These are phyloP conservation scores for Boletus fagicola DNA, from an alignment of 768 basidiomycete species.

Conservation along the genomic window DNA sequence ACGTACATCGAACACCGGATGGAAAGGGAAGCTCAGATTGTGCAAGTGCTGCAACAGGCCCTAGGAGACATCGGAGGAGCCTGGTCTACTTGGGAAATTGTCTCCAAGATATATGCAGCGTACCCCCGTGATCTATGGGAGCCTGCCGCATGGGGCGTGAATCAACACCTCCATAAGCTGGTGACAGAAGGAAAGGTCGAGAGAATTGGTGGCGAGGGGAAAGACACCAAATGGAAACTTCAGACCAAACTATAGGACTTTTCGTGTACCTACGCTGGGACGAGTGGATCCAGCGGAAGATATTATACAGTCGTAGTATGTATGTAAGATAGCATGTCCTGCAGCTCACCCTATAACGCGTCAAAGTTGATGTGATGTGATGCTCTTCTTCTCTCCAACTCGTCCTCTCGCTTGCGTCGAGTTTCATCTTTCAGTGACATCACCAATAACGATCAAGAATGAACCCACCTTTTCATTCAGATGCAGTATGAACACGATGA, in stretches of 20 bases:
- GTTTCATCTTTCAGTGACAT: slow-evolving; percentile 3
- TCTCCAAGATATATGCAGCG: slow-evolving; percentile 62
- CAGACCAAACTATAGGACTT: slow-evolving; percentile 7
- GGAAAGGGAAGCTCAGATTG: slow-evolving; percentile 76
- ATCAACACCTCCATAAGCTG: slow-evolving; percentile 73
- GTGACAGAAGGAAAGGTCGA: slow-evolving; percentile 59
- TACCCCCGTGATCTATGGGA: slow-evolving; percentile 73
- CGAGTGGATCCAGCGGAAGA: background rate
- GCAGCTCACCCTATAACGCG: slow-evolving; percentile 55
- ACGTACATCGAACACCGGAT: slow-evolving; percentile 80
- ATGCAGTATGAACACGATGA: slow-evolving; percentile 85
- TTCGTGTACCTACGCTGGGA: background rate
- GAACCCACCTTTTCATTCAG: slow-evolving; percentile 83
- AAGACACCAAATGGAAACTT: slow-evolving; percentile 49
- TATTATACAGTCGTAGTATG: slow-evolving; percentile 14
- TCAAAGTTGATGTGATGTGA: slow-evolving; percentile 99
- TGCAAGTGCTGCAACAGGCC: slow-evolving; percentile 45
- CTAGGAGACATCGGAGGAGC: slow-evolving; percentile 18
- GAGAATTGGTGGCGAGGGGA: slow-evolving; percentile 49
- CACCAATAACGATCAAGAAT: background rate
- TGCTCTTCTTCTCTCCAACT: slow-evolving; percentile 79
- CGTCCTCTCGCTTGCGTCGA: slow-evolving; percentile 77
- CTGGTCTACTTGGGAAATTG: slow-evolving; percentile 68
- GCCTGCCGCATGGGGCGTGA: slow-evolving; percentile 66
- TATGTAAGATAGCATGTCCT: slow-evolving; percentile 22